phyloP scores from a whole-genome alignment of 2,329 filamentous ascomycete genomes.

The Juglanconis sp. region DNA sequence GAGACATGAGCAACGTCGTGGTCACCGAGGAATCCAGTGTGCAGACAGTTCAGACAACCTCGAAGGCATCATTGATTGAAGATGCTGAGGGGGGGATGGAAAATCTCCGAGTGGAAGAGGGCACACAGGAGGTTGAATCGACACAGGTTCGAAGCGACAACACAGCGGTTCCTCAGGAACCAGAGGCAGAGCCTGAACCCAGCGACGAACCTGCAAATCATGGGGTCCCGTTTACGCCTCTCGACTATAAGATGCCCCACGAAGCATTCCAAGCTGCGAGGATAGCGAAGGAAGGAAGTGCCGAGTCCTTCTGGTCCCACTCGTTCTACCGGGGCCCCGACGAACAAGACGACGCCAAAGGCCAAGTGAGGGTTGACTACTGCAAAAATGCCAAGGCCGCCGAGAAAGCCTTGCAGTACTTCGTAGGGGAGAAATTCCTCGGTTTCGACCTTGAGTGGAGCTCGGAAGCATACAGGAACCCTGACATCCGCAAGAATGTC shows the following conservation, averaged over 20 bases:
- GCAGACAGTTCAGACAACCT: not conserved
- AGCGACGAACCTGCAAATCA: slow-evolving; percentile 4
- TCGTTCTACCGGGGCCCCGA: slow-evolving; percentile 58
- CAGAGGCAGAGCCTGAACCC: slow-evolving; percentile 13
- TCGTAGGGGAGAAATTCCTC: slow-evolving; percentile 66
- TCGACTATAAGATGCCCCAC: slow-evolving; percentile 46
- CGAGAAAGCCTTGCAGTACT: slow-evolving; percentile 65
- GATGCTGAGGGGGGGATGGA: not conserved
- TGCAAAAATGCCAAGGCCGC: slow-evolving; percentile 66
- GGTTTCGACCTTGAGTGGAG: slow-evolving; percentile 92
- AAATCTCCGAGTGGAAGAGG: not conserved
- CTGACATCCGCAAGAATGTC: slow-evolving; percentile 63
- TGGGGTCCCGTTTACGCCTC: slow-evolving; percentile 34
- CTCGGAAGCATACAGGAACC: slow-evolving; percentile 40
- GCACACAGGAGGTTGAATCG: not conserved
- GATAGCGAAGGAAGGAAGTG: slow-evolving; percentile 39
- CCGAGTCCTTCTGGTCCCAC: slow-evolving; percentile 65
- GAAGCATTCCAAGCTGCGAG: slow-evolving; percentile 47
- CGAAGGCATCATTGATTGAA: not conserved
- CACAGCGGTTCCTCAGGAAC: not conserved
- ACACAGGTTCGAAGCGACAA: not conserved
- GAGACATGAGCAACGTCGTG: not conserved
- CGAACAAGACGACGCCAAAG: slow-evolving; percentile 29
- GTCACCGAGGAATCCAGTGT: not conserved
- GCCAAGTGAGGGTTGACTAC: slow-evolving; percentile 70